These are phyloP conservation scores for Cyclocybe cylindracea DNA, from an alignment of 768 basidiomycete genomes.

Conservation along the genomic window DNA sequence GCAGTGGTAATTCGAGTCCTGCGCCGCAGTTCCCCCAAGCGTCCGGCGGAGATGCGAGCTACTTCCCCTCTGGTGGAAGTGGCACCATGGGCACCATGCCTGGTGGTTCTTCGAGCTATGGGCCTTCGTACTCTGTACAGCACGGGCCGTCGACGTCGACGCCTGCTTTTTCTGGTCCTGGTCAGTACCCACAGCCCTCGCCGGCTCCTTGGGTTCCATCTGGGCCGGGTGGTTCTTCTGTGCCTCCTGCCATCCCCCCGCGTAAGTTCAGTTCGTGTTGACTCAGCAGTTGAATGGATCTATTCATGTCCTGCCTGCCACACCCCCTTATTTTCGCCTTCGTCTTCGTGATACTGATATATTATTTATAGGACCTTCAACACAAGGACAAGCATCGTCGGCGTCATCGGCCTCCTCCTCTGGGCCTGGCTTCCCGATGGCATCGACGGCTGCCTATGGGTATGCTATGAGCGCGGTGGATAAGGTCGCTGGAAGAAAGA, in stretches of 20 bases:
- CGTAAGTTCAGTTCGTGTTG: conserved; percentile 26
- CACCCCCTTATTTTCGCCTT: conserved; percentile 4
- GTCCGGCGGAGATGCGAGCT: conserved; percentile 16
- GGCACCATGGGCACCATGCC: conserved; percentile 11
- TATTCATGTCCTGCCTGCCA: background rate
- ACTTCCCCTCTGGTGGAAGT: conserved; percentile 5
- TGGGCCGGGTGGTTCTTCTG: conserved; percentile 19
- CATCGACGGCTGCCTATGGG: conserved; percentile 33
- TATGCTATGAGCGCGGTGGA: conserved; percentile 55
- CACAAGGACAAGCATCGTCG: background rate
- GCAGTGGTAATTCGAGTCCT: conserved; percentile 1
- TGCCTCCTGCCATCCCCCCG: conserved; percentile 32
- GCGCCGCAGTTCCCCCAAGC: conserved; percentile 23
- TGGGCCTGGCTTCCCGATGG: conserved; percentile 27
- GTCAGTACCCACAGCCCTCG: background rate
- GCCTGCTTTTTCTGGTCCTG: background rate
- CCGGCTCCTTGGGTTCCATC: conserved; percentile 19
- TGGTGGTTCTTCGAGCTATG: conserved; percentile 2
- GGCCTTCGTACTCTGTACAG: conserved; percentile 5
- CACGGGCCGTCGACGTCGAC: conserved; percentile 6
- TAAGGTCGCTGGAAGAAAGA: conserved; percentile 53
- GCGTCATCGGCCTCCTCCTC: conserved; percentile 18
- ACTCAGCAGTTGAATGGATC: background rate
- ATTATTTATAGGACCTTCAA: conserved; percentile 3
- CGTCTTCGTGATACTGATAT: conserved; percentile 1